Evolutionary conservation across 1,284 basidiomycete genomes (phyloP).

Genomic region (Naganishia albida): DNA sequence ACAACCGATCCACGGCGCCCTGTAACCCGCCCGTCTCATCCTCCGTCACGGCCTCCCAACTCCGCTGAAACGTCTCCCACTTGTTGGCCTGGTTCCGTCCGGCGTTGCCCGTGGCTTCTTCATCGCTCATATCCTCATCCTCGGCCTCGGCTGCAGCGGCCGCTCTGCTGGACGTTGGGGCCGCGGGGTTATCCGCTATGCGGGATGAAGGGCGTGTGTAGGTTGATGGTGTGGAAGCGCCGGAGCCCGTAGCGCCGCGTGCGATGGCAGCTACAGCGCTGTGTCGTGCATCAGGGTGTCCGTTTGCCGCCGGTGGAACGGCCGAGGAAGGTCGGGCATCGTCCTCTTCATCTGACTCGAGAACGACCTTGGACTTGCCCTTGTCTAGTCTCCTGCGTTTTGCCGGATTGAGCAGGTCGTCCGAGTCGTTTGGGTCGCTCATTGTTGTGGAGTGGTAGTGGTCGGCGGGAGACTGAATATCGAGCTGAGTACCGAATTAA

Average conservation of each 20-base stretch:
- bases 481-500: no score
- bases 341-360: conserved; percentile 4
- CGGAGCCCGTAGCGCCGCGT: conserved; percentile 11
- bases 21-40: conserved; percentile 91
- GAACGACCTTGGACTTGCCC: conserved; percentile 13
- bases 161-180: neutral
- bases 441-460: neutral
- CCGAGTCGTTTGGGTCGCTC: conserved; percentile 12
- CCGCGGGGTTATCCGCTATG: neutral
- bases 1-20: conserved; percentile 80
- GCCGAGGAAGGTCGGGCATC: conserved; percentile 6
- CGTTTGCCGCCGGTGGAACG: neutral
- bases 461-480: no score
- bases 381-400: conserved; percentile 25
- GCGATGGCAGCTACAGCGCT: conserved; percentile 18
- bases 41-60: conserved; percentile 94
- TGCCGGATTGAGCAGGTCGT: conserved; percentile 2
- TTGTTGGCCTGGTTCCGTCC: conserved; percentile 24
- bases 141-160: conserved; percentile 12
- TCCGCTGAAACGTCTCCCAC: conserved; percentile 26
- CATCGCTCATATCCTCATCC: conserved; percentile 14
- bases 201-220: conserved; percentile 14
- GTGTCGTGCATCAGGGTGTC: conserved; percentile 3
- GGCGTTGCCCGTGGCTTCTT: conserved; percentile 10
- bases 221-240: conserved; percentile 17